Evolutionary conservation across 305 asterid species (phyloP).

Genomic region (Fraxinus sp.): DNA sequence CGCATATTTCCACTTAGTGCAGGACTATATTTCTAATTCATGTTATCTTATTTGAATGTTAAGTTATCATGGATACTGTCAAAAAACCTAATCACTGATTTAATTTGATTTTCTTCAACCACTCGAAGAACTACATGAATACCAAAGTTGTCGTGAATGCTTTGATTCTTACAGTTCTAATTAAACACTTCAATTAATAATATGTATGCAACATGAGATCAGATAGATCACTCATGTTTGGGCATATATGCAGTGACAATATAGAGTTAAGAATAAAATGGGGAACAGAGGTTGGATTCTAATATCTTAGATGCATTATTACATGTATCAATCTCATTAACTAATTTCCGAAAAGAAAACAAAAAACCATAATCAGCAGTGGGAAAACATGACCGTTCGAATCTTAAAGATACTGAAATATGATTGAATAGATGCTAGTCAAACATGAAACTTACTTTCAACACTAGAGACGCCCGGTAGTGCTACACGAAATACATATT

Average conservation of each 20-base stretch:
- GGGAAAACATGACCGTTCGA: neutral
- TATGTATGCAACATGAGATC: neutral
- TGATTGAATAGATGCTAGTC: neutral
- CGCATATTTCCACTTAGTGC: neutral
- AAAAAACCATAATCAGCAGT: neutral
- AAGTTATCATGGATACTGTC: neutral
- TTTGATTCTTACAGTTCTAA: neutral
- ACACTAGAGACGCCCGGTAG: slow-evolving; percentile 51
- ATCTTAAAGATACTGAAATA: neutral
- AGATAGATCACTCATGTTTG: neutral
- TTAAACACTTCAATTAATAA: neutral
- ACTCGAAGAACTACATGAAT: neutral
- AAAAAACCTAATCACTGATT: neutral
- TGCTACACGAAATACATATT: slow-evolving; percentile 45
- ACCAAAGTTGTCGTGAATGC: neutral
- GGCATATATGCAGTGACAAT: neutral
- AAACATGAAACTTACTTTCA: slow-evolving; percentile 31
- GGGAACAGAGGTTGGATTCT: neutral
- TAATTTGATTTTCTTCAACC: neutral
- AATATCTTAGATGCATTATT: neutral
- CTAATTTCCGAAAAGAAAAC: neutral
- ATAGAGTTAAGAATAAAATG: neutral
- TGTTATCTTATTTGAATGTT: neutral
- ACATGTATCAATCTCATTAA: neutral
- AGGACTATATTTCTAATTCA: neutral